Conservation (phyloP, 2,329 filamentous ascomycete species). For the Claviceps sp. region DNA sequence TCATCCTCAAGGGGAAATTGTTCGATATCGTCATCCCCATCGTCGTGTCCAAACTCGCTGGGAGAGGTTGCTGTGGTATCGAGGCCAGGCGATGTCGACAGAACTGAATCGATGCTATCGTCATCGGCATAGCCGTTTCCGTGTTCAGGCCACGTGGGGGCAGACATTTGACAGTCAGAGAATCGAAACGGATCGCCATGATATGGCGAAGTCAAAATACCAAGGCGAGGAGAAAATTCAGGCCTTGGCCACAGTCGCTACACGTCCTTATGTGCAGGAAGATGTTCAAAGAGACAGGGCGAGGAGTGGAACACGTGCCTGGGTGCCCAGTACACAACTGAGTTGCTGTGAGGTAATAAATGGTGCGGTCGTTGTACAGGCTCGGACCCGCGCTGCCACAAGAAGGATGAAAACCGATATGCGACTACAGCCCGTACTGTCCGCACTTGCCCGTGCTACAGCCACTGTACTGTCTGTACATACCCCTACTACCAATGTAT, state of each 20-base stretch:
- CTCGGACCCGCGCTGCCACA: not conserved
- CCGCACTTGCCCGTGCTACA: too few relatives aligned
- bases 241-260: conserved; percentile 1
- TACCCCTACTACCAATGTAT: too few relatives aligned
- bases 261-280: not conserved
- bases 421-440: not conserved
- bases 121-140: conserved; percentile 9
- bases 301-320: conserved; percentile 4
- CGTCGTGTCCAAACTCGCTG: conserved; percentile 13
- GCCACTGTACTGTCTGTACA: too few relatives aligned
- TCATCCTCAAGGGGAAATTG: conserved; percentile 12
- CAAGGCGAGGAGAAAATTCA: not conserved
- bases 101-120: conserved; percentile 16
- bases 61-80: conserved; percentile 12
- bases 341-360: not conserved
- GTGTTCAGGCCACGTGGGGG: conserved; percentile 1
- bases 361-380: not conserved
- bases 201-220: not conserved
- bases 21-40: conserved; percentile 16
- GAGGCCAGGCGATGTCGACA: conserved; percentile 15
- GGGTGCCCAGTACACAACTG: not conserved
- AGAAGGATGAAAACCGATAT: not conserved
- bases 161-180: conserved; percentile 6
- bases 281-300: not conserved
- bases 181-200: conserved; percentile 4